phyloP scores from a whole-genome alignment of 108 stramenopile species.

The Skeletonema menzelii region DNA sequence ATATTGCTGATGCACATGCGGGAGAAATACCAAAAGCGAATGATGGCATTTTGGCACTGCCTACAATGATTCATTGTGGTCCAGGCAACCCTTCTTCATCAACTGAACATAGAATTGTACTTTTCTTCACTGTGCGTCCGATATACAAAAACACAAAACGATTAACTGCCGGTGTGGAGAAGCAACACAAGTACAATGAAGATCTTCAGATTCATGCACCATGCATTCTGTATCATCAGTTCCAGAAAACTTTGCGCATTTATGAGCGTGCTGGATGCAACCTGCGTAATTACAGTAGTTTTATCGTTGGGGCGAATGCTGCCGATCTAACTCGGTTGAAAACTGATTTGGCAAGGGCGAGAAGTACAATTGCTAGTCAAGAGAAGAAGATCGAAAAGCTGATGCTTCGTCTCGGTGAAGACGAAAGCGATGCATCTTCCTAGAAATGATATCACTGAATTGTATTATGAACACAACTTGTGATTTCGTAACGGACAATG shows the following conservation, averaged over 20 bases:
- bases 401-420: slow-evolving; percentile 1
- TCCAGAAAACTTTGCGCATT: slow-evolving; percentile 5
- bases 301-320: not conserved
- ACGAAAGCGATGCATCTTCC: not conserved
- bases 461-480: no score
- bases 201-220: slow-evolving; percentile 15
- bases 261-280: slow-evolving; percentile 11
- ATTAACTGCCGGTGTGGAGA: not conserved
- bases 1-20: not conserved
- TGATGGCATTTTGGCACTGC: slow-evolving; percentile 15
- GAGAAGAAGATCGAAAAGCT: slow-evolving; percentile 1
- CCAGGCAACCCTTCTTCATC: slow-evolving; percentile 12
- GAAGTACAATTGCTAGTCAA: not conserved
- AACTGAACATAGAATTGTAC: not conserved
- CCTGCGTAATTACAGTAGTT: slow-evolving; percentile 2
- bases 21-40: not conserved
- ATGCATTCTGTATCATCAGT: slow-evolving; percentile 21
- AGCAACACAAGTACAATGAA: slow-evolving; percentile 14
- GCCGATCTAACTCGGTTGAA: not conserved
- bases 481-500: no score
- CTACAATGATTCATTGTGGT: slow-evolving; percentile 19
- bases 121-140: slow-evolving; percentile 28
- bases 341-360: not conserved
- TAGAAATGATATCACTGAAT: not conserved
- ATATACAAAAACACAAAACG: slow-evolving; percentile 2